Base-by-base conservation (phyloP, 1,284 basidiomycete species). In the Leccinum griseonigrum region DNA sequence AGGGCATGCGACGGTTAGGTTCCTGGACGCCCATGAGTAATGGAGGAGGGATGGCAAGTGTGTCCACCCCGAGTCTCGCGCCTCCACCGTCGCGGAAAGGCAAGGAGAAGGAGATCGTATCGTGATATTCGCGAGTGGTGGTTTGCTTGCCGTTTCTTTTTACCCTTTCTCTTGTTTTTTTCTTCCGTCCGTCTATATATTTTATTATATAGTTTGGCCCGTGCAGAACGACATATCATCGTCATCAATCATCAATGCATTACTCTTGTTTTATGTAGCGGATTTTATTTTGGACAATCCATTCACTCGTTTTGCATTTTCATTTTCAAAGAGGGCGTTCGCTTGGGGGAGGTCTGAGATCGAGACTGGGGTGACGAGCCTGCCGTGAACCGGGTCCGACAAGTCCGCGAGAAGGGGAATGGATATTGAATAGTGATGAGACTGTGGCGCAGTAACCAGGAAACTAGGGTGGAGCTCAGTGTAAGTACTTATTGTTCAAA, bases 21-120 rank as follows among this genome's bases (percentile, higher is more conserved):
- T 83, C 84, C 2, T 81, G 83, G 65, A 75, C 75, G 4, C 69
- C 73, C 9, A 71, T 77, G 2, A 58, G 68, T 3, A 48, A 38
- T 16, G 72, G 75, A 32, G 80, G 78, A 29, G 80, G 78, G 28
- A 79, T 78, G 72, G 75, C 79, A 4, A 87, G 82, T 69, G 79
- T 81, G n/a, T 84, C 86, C 0, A 82, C 81, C 65, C 71, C 86
- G 16, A 65, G 76, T 18, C 69, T 82, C 14, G 71, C 52, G 1
- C 66, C 73, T 1, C 65, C 69, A n/a, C 73, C 78, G n/a, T 78
- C 82, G 11, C 79, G 80, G 22, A 78, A 79, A 61, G 74, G 74
- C 61, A 85, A 81, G 60, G 80, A 80, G 46, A 82, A 84, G 70
- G 84, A 81, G 52, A 14, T 68, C 6, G 26, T 66, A 59, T 58